Evolutionary conservation across 805 yeast genomes (phyloP), one percentile per base, ranked within the genome.

Genomic region (Barnettozyma sucrosica): DNA sequence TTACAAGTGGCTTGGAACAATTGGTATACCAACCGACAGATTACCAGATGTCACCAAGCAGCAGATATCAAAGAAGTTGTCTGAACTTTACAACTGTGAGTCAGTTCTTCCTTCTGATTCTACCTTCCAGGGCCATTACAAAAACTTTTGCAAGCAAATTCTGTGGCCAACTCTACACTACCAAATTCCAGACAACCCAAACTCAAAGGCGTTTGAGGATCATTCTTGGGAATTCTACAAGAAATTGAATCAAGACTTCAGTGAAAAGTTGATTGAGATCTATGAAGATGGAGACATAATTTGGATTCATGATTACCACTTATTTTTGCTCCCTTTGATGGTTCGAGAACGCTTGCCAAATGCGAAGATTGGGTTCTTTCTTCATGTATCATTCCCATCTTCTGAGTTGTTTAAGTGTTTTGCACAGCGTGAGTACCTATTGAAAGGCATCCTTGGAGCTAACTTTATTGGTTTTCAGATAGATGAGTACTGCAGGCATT

Each of bases 301-400:
- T 50, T 93, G 98, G 98, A 74, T 92, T 45, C 96, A 92, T 64
- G 99, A 92, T 66, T 92, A 92, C 63, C 98, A 93, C 66, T 71
- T 92, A 51, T 73, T 93, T 68, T 69, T 92, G 38, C 88, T 90
- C 2, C 97, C 98, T 0, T 75, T 74, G 46, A 83, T 92, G 92
- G 76, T 92, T 4, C 76, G 97, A 51, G 73, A 80, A 49, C 67
- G 74, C 53, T 63, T 89, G 20, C 97, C 97, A 5, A 64, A 79
- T 48, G 97, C 96, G 2, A 80, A 84, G 52, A 89, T 93, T 55
- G 97, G 97, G 0, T 85, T 90, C 56, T 93, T 89, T 66, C 70
- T 93, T 48, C 99, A 93, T 60, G 87, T 92, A 13, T 85, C 98
- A 1, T 92, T 92, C 70, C 99, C 99, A 8, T 86, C 96, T 4